Conservation (phyloP, 352 stramenopile genomes). For the Globisporangium takayamanum region DNA sequence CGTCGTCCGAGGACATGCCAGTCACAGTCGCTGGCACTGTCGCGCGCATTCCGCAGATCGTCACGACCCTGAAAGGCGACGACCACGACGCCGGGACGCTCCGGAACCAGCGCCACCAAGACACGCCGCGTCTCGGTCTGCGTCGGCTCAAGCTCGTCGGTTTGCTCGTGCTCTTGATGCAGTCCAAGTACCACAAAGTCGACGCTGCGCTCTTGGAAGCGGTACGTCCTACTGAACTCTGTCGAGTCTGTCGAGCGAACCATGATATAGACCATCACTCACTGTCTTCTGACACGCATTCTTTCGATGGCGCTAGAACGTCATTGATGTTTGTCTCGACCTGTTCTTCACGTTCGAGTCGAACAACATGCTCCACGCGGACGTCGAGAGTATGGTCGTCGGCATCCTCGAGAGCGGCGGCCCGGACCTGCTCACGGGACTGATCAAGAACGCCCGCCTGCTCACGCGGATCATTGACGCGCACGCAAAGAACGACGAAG, state of each 20-base stretch:
- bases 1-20: slow-evolving; percentile 52
- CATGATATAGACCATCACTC: background rate
- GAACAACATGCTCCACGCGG: slow-evolving; percentile 84
- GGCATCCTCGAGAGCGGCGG: slow-evolving; percentile 78
- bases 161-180: slow-evolving; percentile 70
- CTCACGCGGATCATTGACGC: slow-evolving; percentile 69
- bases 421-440: slow-evolving; percentile 56
- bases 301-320: slow-evolving; percentile 21
- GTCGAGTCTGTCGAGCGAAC: background rate
- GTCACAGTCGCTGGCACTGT: slow-evolving; percentile 46
- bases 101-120: slow-evolving; percentile 66
- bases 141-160: slow-evolving; percentile 79
- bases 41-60: slow-evolving; percentile 57
- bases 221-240: slow-evolving; percentile 8
- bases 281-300: background rate
- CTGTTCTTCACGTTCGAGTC: slow-evolving; percentile 87
- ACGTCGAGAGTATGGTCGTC: slow-evolving; percentile 83
- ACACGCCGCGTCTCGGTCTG: slow-evolving; percentile 64
- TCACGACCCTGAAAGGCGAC: slow-evolving; percentile 49
- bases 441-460: slow-evolving; percentile 72
- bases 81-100: slow-evolving; percentile 60
- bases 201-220: slow-evolving; percentile 59
- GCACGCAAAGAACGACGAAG: slow-evolving; percentile 73
- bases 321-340: slow-evolving; percentile 68
- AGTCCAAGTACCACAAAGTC: slow-evolving; percentile 81